These are phyloP conservation scores for Erodium maritimum DNA, from an alignment of 345 rosid species.

Conservation along the genomic window DNA sequence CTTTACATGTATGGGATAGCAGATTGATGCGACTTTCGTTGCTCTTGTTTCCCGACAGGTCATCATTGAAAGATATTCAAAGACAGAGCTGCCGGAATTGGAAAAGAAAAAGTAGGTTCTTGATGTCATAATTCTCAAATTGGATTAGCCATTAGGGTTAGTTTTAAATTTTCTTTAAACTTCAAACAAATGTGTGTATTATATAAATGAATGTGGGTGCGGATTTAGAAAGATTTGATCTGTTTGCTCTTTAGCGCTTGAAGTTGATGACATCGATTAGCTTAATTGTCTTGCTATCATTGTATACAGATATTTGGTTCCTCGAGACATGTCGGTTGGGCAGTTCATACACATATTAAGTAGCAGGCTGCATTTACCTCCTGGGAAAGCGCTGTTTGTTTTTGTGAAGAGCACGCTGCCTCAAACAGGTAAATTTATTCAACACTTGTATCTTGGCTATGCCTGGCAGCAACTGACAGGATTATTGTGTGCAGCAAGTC, in stretches of 20 bases:
- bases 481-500: constrained; percentile 34
- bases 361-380: constrained; percentile 49
- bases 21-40: not conserved
- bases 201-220: not conserved
- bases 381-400: constrained; percentile 68
- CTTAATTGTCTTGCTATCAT: not conserved
- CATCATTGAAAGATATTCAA: constrained; percentile 53
- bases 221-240: not conserved
- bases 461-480: too few species aligned
- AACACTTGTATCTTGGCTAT: not conserved
- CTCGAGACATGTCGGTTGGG: constrained; percentile 81
- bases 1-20: not conserved
- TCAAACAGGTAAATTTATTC: constrained; percentile 39
- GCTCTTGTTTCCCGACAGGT: constrained; percentile 25
- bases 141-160: not conserved
- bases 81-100: constrained; percentile 59
- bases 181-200: too few species aligned
- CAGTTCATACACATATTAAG: constrained; percentile 75
- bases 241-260: not conserved
- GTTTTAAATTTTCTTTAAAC: not conserved
- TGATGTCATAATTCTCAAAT: not conserved
- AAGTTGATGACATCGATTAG: too few species aligned
- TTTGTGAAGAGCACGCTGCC: constrained; percentile 76
- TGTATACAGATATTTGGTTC: constrained; percentile 55
- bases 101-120: constrained; percentile 58